phyloP scores from a whole-genome alignment of 2,329 filamentous ascomycete genomes.

The Knoxdaviesia capensis region DNA sequence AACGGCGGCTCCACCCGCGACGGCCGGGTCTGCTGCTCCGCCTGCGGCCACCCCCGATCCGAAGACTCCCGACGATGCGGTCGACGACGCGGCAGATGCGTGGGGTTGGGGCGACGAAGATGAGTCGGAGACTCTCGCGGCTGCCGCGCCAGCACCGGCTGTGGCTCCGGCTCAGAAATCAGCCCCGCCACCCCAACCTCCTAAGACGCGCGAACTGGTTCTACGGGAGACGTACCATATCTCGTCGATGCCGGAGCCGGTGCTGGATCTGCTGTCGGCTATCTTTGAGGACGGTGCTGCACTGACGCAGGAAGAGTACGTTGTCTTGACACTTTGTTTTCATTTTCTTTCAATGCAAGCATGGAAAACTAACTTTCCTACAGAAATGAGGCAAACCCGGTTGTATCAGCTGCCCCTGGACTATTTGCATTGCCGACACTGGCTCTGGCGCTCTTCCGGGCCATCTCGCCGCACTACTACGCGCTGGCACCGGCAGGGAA shows the following conservation, averaged over 20 bases:
- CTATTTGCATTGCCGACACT: slow-evolving; percentile 55
- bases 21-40: not conserved
- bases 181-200: slow-evolving; percentile 4
- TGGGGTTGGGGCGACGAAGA: slow-evolving; percentile 78
- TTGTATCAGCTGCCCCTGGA: slow-evolving; percentile 46
- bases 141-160: slow-evolving; percentile 8
- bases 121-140: slow-evolving; percentile 10
- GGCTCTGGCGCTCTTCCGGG: slow-evolving; percentile 58
- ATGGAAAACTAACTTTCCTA: not conserved
- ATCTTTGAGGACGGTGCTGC: slow-evolving; percentile 40
- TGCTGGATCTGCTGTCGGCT: slow-evolving; percentile 44
- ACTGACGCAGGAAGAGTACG: slow-evolving; percentile 31
- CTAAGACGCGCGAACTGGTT: slow-evolving; percentile 16
- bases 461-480: slow-evolving; percentile 58
- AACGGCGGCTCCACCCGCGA: slow-evolving; percentile 5
- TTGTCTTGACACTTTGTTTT: not conserved
- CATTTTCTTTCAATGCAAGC: slow-evolving; percentile 1
- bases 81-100: slow-evolving; percentile 39
- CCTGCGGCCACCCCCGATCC: not conserved
- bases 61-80: slow-evolving; percentile 12
- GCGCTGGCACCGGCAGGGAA: slow-evolving; percentile 38
- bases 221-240: slow-evolving; percentile 75
- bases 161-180: slow-evolving; percentile 3
- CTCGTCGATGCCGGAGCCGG: slow-evolving; percentile 65
- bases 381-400: slow-evolving; percentile 24